Percentiles rank a stretch among this genome's conserved stretches.
Evolutionary conservation across 116 monocot species (phyloP).

Genomic region (Posidonia oceanica): DNA sequence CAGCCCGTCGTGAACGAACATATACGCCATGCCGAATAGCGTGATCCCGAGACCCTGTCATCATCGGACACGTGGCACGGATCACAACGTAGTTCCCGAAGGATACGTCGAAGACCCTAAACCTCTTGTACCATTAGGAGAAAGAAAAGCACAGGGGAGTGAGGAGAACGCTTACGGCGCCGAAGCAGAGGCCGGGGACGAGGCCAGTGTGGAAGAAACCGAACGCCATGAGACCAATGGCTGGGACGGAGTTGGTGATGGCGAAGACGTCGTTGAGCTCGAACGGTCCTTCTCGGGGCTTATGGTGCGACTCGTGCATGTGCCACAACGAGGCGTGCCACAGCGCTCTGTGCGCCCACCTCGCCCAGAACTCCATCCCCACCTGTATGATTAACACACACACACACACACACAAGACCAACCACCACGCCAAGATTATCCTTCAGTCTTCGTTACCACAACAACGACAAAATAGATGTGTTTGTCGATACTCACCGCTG

Average conservation of each 20-base stretch:
- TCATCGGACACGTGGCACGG: constrained; percentile 9
- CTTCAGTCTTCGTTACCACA: neutral
- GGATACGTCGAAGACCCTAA: neutral
- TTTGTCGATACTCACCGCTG: constrained; percentile 34
- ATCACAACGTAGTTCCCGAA: too few relatives aligned
- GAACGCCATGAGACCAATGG: constrained; percentile 64
- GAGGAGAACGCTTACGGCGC: constrained; percentile 38
- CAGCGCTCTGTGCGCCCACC: constrained; percentile 83
- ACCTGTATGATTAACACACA: constrained; percentile 27
- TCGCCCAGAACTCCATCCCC: constrained; percentile 97
- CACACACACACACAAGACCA: too few relatives aligned
- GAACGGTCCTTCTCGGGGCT: constrained; percentile 81
- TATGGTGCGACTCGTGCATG: constrained; percentile 98
- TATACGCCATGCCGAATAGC: constrained; percentile 84
- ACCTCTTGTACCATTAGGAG: neutral
- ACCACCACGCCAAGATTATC: too few relatives aligned
- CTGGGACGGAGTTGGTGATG: constrained; percentile 76
- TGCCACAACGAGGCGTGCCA: constrained; percentile 96
- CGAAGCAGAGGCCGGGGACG: constrained; percentile 46
- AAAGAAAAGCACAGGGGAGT: neutral
- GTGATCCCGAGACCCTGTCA: constrained; percentile 87
- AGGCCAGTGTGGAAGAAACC: constrained; percentile 85
- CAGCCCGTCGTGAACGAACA: constrained; percentile 90
- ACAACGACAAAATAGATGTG: neutral
- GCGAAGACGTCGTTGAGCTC: constrained; percentile 98